Base-by-base conservation (phyloP, 345 rosid genomes). In the Trapa bicornis region DNA sequence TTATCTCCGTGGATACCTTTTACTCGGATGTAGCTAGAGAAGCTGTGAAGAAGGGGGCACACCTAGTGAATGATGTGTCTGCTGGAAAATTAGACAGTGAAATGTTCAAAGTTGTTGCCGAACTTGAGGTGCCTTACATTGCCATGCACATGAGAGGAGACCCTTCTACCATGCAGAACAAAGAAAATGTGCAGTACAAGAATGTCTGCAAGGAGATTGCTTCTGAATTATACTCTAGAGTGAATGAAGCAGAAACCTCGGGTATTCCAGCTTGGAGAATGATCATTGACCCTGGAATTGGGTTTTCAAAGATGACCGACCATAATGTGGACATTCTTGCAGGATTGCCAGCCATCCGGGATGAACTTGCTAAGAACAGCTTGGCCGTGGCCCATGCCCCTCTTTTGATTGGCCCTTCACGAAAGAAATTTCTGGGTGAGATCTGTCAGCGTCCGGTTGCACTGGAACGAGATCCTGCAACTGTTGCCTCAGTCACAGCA, bases 231-330 rank as follows among this genome's bases (percentile, higher is more conserved):
- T 83, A 72, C 48, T 68, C 76, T 10, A 76, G 80, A 65, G 74
- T 91, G 61, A 72, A 68, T 53, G 85, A 88, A 68, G 99, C 96
- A 6, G 97, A 94, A 70, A 45, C 80, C 37, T 77, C 85, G 0
- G 97, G 99, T 45, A 76, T 91, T 72, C 97, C 96, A 11, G 84
- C 96, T 61, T 94, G 99, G 97, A 87, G 93, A 77, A 81, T 94
- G 67, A 84, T 94, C 53, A 75, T 83, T 22, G 96, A 91, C 77
- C 95, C 96, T 14, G 97, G 97, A 70, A 73, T 94, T 43, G 97
- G 99, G 60, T 94, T 94, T 67, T 94, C 97, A 32, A 94, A 94
- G 85, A 80, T 73, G 13, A 75, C 84, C 3, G 79, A 83, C 70
- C 85, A 94, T 4, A 91, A 87, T 76, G 65, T 94, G 74, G 91